These are phyloP conservation scores for Boletus subcaerulescens DNA, from an alignment of 768 basidiomycete genomes.

Conservation along the genomic window DNA sequence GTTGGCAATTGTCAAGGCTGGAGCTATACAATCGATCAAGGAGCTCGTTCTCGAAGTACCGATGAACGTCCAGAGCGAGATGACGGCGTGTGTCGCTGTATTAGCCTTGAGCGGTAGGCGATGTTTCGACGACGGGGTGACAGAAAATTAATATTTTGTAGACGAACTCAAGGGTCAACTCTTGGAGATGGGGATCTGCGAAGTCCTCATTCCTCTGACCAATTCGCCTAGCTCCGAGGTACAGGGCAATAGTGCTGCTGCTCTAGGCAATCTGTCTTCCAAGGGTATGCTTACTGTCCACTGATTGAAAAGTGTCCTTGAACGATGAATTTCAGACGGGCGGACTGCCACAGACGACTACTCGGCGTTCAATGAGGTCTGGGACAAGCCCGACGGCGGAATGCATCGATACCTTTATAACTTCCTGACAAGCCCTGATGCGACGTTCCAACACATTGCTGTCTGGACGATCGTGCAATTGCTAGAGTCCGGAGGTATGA, in stretches of 20 bases:
- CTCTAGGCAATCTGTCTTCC: conserved; percentile 94
- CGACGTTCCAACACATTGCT: conserved; percentile 99
- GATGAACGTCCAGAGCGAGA: conserved; percentile 96
- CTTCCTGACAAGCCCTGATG: conserved; percentile 90
- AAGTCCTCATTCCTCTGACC: conserved; percentile 94
- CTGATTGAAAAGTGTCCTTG: neutral
- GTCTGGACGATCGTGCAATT: conserved; percentile 99
- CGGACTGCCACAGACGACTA: conserved; percentile 82
- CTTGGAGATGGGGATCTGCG: conserved; percentile 97
- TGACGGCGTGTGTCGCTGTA: conserved; percentile 99
- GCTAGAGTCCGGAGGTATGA: conserved; percentile 87
- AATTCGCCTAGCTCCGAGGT: conserved; percentile 97
- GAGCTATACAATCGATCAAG: conserved; percentile 95
- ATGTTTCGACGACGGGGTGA: neutral
- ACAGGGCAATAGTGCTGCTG: conserved; percentile 97
- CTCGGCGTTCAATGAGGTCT: conserved; percentile 94
- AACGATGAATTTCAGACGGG: conserved; percentile 50
- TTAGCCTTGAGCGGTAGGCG: conserved; percentile 86
- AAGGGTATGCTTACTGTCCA: conserved; percentile 57
- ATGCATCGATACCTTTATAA: conserved; percentile 93
- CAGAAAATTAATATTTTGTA: conserved; percentile 31
- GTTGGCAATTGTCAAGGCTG: conserved; percentile 95
- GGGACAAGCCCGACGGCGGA: conserved; percentile 97
- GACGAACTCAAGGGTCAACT: conserved; percentile 97
- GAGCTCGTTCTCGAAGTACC: conserved; percentile 94